Evolutionary conservation across 179 eudicot species (phyloP), one percentile per base, ranked within the genome.

Genomic region (Camellia oleifera): DNA sequence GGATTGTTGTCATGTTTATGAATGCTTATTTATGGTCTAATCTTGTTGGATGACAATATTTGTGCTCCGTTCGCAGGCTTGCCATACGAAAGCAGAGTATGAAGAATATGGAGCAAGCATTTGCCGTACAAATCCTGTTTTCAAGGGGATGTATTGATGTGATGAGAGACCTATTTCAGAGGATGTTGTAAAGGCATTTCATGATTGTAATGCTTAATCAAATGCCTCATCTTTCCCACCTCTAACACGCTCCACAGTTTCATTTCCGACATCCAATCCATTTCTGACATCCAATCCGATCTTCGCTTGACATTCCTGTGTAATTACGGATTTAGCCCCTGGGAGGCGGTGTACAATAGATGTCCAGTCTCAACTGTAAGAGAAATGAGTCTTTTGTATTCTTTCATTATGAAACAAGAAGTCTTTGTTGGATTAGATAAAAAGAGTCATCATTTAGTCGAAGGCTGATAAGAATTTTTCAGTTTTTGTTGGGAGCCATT

Each of bases 51-150:
- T 32, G 77, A 54, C 7, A 9, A 20, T 15, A 40, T 58, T 79
- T 44, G 77, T 17, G 54, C 44, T 48, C n/a, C 8, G 10, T 58
- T 26, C 10, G 45, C 91, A 95, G 99, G 99, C 98, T 57, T 91
- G 99, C 82, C 99, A 91, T 82, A 96, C 99, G 72, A 96, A 96
- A 86, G 98, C 92, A 48, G 99, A 96, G 82, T 96, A 96, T 69
- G 99, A 94, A 84, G 99, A 96, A 85, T 85, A 85, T 58, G 99
- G 99, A 50, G 99, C 99, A 52, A 92, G 99, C 85, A 94, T 96
- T 82, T 96, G 99, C 81, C 98, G 98, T 4, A 88, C 97, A 14
- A 96, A 96, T 84, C 98, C 97, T 23, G 94, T 96, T 77, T 96
- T 96, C 89, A 96, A 96, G 83, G 99, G 99, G 62, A 96, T 96